Evolutionary conservation across 257 asterid species (phyloP).

Genomic region (Dorcoceras hygrometricum): DNA sequence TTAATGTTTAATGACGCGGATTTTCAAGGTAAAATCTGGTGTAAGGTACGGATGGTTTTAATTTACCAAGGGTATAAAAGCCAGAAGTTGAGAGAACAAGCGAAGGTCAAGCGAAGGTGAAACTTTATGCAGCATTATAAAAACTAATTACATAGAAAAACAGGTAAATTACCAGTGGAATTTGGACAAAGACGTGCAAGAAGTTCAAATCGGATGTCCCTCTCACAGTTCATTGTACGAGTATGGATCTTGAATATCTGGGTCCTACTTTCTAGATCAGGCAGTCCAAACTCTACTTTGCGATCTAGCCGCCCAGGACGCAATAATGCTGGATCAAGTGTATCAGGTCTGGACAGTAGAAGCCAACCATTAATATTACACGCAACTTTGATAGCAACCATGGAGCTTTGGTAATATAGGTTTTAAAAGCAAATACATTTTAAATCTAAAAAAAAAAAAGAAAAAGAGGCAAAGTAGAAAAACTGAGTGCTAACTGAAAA

Average conservation of each 20-base stretch:
- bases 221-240: slow-evolving; percentile 78
- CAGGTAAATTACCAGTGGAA: slow-evolving; percentile 62
- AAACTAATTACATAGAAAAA: not conserved
- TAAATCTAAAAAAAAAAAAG: not conserved
- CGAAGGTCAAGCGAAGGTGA: not conserved
- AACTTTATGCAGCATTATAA: slow-evolving; percentile 8
- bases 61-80: not conserved
- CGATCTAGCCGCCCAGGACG: slow-evolving; percentile 96
- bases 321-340: slow-evolving; percentile 87
- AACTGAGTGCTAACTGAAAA: not conserved
- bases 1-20: not conserved
- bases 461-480: not conserved
- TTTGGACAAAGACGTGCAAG: slow-evolving; percentile 95
- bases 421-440: not conserved
- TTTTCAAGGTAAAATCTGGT: not conserved
- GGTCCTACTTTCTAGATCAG: slow-evolving; percentile 80
- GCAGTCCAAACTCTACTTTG: slow-evolving; percentile 95
- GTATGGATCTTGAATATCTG: slow-evolving; percentile 82
- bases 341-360: slow-evolving; percentile 67
- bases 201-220: slow-evolving; percentile 75
- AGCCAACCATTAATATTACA: slow-evolving; percentile 1
- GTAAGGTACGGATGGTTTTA: not conserved
- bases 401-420: not conserved
- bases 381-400: not conserved
- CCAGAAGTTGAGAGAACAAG: not conserved